Evolutionary conservation across 2,329 filamentous ascomycete species (phyloP).

Genomic region (Aureobasidium sp.): DNA sequence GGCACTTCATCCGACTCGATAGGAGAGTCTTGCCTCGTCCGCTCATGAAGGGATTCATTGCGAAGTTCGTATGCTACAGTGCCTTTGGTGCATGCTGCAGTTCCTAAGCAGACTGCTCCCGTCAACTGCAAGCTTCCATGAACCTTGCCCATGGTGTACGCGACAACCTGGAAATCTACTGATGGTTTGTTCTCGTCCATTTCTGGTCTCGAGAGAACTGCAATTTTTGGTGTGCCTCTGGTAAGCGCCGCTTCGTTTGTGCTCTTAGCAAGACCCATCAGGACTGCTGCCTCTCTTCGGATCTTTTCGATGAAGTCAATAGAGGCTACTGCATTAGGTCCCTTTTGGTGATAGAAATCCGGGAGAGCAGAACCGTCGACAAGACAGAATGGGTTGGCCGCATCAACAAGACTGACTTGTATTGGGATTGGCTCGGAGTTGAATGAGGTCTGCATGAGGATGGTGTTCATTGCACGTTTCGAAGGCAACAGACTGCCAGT

Average conservation of each 20-base stretch:
- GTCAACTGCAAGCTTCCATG: constrained; percentile 27
- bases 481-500: constrained; percentile 17
- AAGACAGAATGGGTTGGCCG: constrained; percentile 18
- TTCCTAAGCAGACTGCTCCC: constrained; percentile 24
- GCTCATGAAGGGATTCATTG: not conserved
- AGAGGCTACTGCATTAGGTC: constrained; percentile 11
- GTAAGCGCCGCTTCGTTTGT: constrained; percentile 17
- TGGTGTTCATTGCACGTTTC: constrained; percentile 13
- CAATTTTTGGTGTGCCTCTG: constrained; percentile 19
- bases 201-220: constrained; percentile 16
- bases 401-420: constrained; percentile 16
- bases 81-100: constrained; percentile 23
- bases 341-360: constrained; percentile 4
- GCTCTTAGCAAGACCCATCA: constrained; percentile 16
- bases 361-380: constrained; percentile 15
- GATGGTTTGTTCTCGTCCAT: not conserved
- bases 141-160: constrained; percentile 26
- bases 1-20: not conserved
- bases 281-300: constrained; percentile 16
- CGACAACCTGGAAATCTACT: constrained; percentile 18
- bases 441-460: constrained; percentile 5
- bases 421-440: constrained; percentile 14
- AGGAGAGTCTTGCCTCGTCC: not conserved
- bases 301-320: constrained; percentile 16
- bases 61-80: constrained; percentile 20